Conservation (phyloP, 2,329 filamentous ascomycete genomes). For the Pseudogymnoascus verrucosus region DNA sequence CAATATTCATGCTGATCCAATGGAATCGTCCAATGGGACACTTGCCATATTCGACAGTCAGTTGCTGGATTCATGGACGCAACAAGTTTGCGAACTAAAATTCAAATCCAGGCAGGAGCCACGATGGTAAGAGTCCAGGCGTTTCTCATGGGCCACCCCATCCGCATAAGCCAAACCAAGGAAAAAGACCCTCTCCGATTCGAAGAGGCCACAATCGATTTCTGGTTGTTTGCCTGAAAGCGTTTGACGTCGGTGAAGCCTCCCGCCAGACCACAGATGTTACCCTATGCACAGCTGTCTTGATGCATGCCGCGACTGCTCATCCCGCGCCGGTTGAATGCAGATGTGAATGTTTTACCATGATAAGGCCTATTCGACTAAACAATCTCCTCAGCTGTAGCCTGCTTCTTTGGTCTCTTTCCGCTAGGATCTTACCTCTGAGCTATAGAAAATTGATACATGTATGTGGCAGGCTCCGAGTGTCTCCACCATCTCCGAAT, state of each 20-base stretch:
- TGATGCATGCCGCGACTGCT: neutral
- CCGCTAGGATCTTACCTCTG: neutral
- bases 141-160: neutral
- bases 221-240: neutral
- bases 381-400: neutral
- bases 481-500: neutral
- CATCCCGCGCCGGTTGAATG: neutral
- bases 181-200: neutral
- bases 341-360: neutral
- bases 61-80: neutral
- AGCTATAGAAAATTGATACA: neutral
- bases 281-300: neutral
- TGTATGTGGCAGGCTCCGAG: neutral
- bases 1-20: neutral
- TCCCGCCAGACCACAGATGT: neutral
- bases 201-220: neutral
- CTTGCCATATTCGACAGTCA: neutral
- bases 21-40: neutral
- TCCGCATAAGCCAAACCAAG: neutral
- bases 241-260: neutral
- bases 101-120: neutral
- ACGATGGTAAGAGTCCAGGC: neutral
- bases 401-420: neutral
- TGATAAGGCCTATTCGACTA: neutral
- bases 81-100: conserved; percentile 1